Evolutionary conservation across 345 rosid species (phyloP), one percentile per base, ranked within the genome.

Genomic region (Capsella bursapastoris): DNA sequence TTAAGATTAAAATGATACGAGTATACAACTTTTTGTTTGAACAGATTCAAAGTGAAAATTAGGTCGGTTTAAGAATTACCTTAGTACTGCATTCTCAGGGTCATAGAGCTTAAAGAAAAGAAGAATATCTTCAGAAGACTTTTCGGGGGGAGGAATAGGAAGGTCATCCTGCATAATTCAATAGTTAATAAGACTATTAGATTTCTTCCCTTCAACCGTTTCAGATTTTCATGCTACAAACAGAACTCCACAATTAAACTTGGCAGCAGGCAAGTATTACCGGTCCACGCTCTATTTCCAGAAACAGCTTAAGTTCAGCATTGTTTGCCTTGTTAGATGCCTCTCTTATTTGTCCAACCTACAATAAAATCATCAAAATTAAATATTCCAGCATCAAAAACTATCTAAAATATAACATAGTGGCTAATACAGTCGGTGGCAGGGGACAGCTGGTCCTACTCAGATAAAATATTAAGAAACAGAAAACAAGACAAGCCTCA

Each of bases 341-440:
- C 76, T 95, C 99, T 79, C 87, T 89, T 80, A 95, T 81, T 65
- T 89, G 96, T 69, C 97, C 99, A 75, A 92, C 99, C 99, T 95
- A 77, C 60, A 82, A 51, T 34, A 48, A 72, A 22, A 60, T 59
- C 66, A 48, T 68, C 25, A 35, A 41, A 44, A 53, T 31, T 50
- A 34, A 22, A n/a, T 27, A 37, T 27, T 71, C 31, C 18, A 59
- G 31, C 22, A 49, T 43, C 50, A 43, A 29, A 29, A 32, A 31
- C 47, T 12, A 38, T 12, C 9, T 9, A 18, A 22, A 51, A 32
- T 49, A 76, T 47, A 69, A 53, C 49, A 53, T 53, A 34, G 7
- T 62, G 52, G 44, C 43, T 53, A n/a, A 61, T 11, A 29, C 50
- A 34, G 16, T 65, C 2, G 12, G 15, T 8, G 47, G 25, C 53